These are phyloP conservation scores for Zygosaccharomyces pseudobailii DNA, from an alignment of 1,139 yeast species.

Conservation along the genomic window DNA sequence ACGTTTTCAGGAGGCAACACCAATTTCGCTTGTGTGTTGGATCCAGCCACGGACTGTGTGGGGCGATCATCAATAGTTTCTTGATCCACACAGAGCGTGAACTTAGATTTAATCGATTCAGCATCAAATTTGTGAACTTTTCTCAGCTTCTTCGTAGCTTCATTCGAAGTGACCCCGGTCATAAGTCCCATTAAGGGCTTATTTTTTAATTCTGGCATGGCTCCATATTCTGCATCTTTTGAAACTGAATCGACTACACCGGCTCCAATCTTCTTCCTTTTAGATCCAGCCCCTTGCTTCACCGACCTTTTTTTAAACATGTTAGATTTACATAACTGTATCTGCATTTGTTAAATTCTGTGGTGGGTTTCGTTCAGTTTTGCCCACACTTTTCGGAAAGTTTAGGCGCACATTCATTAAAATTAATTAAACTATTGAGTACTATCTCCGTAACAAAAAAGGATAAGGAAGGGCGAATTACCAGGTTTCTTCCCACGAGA, in stretches of 20 bases:
- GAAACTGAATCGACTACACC: background rate
- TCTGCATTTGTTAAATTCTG: too few relatives aligned
- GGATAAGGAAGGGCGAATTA: background rate
- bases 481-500: background rate
- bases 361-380: too few relatives aligned
- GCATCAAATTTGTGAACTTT: background rate
- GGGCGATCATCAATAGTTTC: conserved; percentile 4
- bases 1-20: conserved; percentile 46
- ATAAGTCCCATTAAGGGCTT: background rate
- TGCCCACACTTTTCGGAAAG: background rate
- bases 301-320: conserved; percentile 33
- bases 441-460: background rate
- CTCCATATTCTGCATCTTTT: background rate
- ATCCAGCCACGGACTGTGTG: background rate
- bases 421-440: background rate
- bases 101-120: conserved; percentile 3
- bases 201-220: background rate
- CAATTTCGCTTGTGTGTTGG: conserved; percentile 4
- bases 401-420: background rate
- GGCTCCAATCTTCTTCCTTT: conserved; percentile 12
- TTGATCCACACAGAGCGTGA: conserved; percentile 25
- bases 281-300: conserved; percentile 13
- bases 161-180: background rate
- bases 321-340: background rate
- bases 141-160: background rate